These are phyloP conservation scores for Sapria himalayana DNA, from an alignment of 345 rosid genomes.

Conservation along the genomic window DNA sequence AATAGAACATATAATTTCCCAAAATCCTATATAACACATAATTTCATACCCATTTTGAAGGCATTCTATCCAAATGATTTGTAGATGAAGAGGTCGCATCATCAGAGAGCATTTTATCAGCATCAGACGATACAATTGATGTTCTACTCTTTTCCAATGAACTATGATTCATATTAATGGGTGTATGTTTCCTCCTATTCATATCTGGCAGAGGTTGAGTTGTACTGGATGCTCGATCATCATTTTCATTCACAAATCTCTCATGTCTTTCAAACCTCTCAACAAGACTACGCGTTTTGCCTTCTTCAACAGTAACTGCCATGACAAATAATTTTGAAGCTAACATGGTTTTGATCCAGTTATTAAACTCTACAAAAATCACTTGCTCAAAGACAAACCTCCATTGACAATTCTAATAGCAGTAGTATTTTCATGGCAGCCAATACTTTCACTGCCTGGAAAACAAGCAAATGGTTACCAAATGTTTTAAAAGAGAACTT, in stretches of 20 bases:
- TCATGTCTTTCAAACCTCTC: constrained; percentile 82
- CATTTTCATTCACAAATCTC: constrained; percentile 15
- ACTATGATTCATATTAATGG: constrained; percentile 6
- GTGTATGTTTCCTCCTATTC: constrained; percentile 8
- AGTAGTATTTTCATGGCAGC: constrained; percentile 17
- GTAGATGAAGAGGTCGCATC: too few relatives aligned
- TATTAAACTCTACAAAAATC: too few relatives aligned
- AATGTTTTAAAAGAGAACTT: constrained; percentile 4
- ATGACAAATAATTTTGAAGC: constrained; percentile 10
- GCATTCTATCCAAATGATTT: too few relatives aligned
- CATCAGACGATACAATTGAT: too few relatives aligned
- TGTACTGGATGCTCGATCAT: constrained; percentile 18
- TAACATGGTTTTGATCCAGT: too few relatives aligned
- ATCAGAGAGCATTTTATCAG: too few relatives aligned
- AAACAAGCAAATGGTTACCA: constrained; percentile 9
- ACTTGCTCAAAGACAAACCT: constrained; percentile 58
- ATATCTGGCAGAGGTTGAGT: constrained; percentile 8
- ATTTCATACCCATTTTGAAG: too few relatives aligned
- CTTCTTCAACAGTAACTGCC: constrained; percentile 77
- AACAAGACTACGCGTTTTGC: constrained; percentile 78
- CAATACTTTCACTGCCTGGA: constrained; percentile 28
- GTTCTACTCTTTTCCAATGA: too few relatives aligned
- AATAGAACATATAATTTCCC: too few relatives aligned
- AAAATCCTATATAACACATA: too few relatives aligned
- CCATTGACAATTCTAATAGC: constrained; percentile 69